phyloP scores from a whole-genome alignment of 179 eudicot genomes.

The Beta corolliflora region DNA sequence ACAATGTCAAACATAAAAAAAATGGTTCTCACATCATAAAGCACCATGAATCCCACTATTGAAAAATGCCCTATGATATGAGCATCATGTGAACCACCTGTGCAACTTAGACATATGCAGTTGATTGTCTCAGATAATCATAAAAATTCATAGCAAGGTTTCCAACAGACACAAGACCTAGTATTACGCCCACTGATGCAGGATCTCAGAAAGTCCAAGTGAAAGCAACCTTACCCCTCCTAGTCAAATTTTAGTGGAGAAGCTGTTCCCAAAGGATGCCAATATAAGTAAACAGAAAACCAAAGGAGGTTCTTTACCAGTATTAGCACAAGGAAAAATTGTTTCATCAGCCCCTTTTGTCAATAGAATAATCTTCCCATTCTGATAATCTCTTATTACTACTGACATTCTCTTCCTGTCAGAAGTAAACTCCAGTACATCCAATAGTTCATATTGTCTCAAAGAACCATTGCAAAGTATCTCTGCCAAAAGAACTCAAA shows the following conservation, averaged over 20 bases:
- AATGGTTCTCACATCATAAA: not conserved
- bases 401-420: slow-evolving; percentile 98
- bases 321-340: slow-evolving; percentile 64
- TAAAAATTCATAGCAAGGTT: not conserved
- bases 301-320: slow-evolving; percentile 46
- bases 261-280: not conserved
- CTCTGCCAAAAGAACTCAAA: slow-evolving; percentile 50
- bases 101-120: not conserved
- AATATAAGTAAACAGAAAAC: slow-evolving; percentile 4
- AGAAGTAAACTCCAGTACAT: slow-evolving; percentile 92
- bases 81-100: not conserved
- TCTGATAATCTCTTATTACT: slow-evolving; percentile 69
- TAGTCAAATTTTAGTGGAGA: not conserved
- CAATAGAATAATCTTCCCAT: slow-evolving; percentile 71
- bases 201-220: not conserved
- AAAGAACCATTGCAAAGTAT: slow-evolving; percentile 60
- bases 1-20: not conserved
- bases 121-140: not conserved
- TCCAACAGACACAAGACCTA: not conserved
- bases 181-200: not conserved
- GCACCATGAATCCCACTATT: not conserved
- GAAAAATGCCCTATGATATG: not conserved
- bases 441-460: slow-evolving; percentile 72
- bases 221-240: not conserved
- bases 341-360: slow-evolving; percentile 99